Base-by-base conservation (phyloP, 192 early-diverging fungal genomes). In the Haplosporangium gracile region DNA sequence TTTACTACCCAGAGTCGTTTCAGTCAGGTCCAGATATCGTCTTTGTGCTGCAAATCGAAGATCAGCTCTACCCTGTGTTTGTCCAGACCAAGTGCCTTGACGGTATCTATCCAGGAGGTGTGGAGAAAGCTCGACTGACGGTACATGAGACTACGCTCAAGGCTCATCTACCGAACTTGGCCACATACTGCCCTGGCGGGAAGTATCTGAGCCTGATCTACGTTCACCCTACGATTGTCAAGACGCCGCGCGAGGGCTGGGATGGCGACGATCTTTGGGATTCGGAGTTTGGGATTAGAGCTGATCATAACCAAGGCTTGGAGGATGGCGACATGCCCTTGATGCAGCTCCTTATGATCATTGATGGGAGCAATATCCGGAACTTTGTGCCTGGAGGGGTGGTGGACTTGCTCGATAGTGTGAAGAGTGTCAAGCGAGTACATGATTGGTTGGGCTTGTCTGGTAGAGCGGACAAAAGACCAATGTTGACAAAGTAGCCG, bases 171-270 rank as follows among this genome's bases (percentile, higher is more conserved):
- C 77, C 82, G 60, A 79, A 82, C 75, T 36, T 82, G 70, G 57
- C 81, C 75, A 36, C 57, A 36, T 77, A 77, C 81, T 77, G 81
- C 69, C 77, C 77, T 84, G 57, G 82, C 29, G 74, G 82, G 72
- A 84, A 84, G 82, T 79, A 84, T 55, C 77, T 84, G 45, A 79
- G 82, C 82, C 32, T 84, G 77, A 53, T 84, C 42, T 79, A 84
- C 53, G 77, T 39, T 69, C 57, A 84, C 57, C 82, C 74, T 49
- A 49, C 42, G 38, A 69, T 84, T 70, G 24, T 4, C 24, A 83
- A 83, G 72, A 83, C 76, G 47, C 70, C 75, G n/a, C 70, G 81
- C 4, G 60, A 65, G 81, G 75, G 75, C 68, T 82, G 81, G 81
- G 11, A 74, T 77, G 1, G 36, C 68, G 74, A 39, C 40, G 68